Evolutionary conservation across 2,329 filamentous ascomycete species (phyloP).

Genomic region (Ambrosiella cleistominuta): DNA sequence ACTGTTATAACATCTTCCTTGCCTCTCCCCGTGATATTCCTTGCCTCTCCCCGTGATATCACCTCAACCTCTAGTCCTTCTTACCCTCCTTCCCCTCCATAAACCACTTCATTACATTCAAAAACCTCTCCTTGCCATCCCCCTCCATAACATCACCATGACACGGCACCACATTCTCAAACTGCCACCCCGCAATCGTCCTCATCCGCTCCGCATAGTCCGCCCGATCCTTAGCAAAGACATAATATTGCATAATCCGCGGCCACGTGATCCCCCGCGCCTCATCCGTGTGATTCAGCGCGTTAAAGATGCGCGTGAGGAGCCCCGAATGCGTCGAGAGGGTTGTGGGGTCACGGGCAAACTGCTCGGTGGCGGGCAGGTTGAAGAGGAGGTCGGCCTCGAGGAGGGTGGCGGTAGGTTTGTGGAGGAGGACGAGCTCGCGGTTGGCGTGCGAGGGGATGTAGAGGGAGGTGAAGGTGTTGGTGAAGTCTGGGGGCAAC

Average conservation of each 20-base stretch:
- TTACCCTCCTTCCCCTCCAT: slow-evolving; percentile 23
- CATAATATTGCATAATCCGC: slow-evolving; percentile 70
- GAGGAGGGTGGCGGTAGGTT: slow-evolving; percentile 61
- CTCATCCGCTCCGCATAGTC: slow-evolving; percentile 32
- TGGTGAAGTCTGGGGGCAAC: slow-evolving; percentile 57
- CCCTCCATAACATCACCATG: slow-evolving; percentile 79
- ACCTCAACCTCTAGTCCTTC: slow-evolving; percentile 1
- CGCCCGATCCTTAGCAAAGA: not conserved
- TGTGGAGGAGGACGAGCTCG: slow-evolving; percentile 76
- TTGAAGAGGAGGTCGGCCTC: slow-evolving; percentile 89
- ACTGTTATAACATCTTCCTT: not conserved
- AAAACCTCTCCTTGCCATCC: slow-evolving; percentile 55
- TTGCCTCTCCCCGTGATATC: not conserved
- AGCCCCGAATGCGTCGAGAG: slow-evolving; percentile 15
- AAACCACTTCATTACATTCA: slow-evolving; percentile 72
- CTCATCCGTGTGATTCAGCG: slow-evolving; percentile 37
- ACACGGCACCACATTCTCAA: slow-evolving; percentile 71
- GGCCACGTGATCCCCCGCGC: slow-evolving; percentile 38
- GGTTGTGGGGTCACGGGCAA: slow-evolving; percentile 31
- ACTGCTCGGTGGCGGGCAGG: slow-evolving; percentile 74
- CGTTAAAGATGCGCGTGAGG: slow-evolving; percentile 27
- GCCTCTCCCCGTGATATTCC: not conserved
- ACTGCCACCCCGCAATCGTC: slow-evolving; percentile 64
- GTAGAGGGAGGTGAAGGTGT: slow-evolving; percentile 74
- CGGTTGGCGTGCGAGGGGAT: slow-evolving; percentile 65